These are phyloP conservation scores for Hanseniaspora taiwanica DNA, from an alignment of 805 yeast species.

Conservation along the genomic window DNA sequence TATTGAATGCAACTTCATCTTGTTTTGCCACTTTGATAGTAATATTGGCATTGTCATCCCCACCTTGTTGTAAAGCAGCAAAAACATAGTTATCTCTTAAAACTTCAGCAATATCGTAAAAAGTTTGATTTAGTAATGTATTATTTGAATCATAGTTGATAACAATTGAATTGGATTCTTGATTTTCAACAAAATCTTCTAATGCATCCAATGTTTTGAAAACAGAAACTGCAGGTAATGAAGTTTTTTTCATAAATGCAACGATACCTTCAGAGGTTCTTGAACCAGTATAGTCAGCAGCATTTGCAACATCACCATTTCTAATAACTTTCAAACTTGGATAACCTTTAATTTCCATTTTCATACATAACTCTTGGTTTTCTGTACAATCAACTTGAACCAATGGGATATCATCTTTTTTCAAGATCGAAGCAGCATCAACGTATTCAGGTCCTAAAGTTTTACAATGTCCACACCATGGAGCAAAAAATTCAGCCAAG, in stretches of 20 bases:
- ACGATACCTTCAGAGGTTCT: slow-evolving; percentile 72
- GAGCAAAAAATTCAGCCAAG: slow-evolving; percentile 79
- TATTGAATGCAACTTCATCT: slow-evolving; percentile 4
- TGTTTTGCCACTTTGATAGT: slow-evolving; percentile 20
- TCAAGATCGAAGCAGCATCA: slow-evolving; percentile 61
- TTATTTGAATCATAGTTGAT: slow-evolving; percentile 36
- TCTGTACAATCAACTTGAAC: slow-evolving; percentile 83
- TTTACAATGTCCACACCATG: slow-evolving; percentile 98
- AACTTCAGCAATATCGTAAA: slow-evolving; percentile 43
- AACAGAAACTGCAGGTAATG: slow-evolving; percentile 60
- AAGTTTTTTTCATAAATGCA: slow-evolving; percentile 65
- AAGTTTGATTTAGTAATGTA: slow-evolving; percentile 38
- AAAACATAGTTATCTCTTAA: slow-evolving; percentile 56
- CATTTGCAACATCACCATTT: slow-evolving; percentile 29
- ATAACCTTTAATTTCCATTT: slow-evolving; percentile 62
- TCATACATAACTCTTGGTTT: slow-evolving; percentile 56
- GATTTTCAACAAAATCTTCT: slow-evolving; percentile 21
- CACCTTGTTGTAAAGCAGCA: slow-evolving; percentile 23
- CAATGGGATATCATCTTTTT: slow-evolving; percentile 51
- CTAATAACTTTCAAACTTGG: slow-evolving; percentile 69
- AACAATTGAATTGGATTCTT: slow-evolving; percentile 30
- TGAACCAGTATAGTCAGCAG: slow-evolving; percentile 68
- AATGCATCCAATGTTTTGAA: slow-evolving; percentile 37
- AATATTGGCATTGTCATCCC: slow-evolving; percentile 6
- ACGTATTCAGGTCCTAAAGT: slow-evolving; percentile 69